These are phyloP conservation scores for Penicillium canescens DNA, from an alignment of 495 filamentous ascomycete species.

Conservation along the genomic window DNA sequence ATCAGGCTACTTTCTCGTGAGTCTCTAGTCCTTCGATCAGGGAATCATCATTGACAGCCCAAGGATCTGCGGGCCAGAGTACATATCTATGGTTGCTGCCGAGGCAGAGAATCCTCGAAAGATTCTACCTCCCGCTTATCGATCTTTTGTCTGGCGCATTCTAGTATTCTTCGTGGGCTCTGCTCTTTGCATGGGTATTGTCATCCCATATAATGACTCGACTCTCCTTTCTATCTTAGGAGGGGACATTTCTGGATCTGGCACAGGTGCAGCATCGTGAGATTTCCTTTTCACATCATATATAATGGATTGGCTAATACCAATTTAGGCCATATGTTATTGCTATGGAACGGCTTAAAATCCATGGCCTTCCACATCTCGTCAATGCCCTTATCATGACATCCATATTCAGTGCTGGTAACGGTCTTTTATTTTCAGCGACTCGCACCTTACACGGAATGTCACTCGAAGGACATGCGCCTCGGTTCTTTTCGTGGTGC, in stretches of 20 bases:
- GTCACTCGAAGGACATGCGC: constrained; percentile 62
- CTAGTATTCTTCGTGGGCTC: constrained; percentile 72
- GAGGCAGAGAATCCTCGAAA: constrained; percentile 69
- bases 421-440: constrained; percentile 55
- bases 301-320: background rate
- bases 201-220: constrained; percentile 59
- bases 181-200: constrained; percentile 64
- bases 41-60: too few species aligned
- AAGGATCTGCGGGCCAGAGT: constrained; percentile 56
- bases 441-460: constrained; percentile 71
- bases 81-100: constrained; percentile 76
- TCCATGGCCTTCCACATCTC: constrained; percentile 66
- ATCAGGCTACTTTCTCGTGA: constrained; percentile 28
- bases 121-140: constrained; percentile 57
- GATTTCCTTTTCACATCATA: background rate
- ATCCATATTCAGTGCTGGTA: constrained; percentile 75
- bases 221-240: constrained; percentile 44
- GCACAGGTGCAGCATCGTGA: constrained; percentile 56
- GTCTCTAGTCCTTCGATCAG: too few species aligned
- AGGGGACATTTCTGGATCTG: constrained; percentile 28
- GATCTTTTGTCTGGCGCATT: constrained; percentile 71
- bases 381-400: constrained; percentile 74
- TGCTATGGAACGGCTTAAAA: constrained; percentile 70
- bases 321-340: constrained; percentile 65
- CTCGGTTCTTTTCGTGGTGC: constrained; percentile 52